These are phyloP conservation scores for Irineochytrium annulatum DNA, from an alignment of 192 early-diverging fungal species.

Conservation along the genomic window DNA sequence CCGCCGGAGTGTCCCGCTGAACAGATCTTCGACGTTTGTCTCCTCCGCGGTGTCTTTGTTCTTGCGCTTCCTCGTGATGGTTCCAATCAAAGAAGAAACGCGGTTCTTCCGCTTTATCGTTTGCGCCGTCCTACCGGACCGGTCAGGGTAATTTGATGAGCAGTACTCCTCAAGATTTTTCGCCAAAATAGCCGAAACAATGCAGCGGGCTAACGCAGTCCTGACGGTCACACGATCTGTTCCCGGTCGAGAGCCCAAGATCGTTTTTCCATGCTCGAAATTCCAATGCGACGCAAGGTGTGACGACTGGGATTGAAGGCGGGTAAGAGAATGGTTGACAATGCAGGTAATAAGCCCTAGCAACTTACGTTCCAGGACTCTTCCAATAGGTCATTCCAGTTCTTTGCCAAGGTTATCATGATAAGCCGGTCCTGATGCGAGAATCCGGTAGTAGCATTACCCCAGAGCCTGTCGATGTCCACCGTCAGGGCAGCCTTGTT, in stretches of 20 bases:
- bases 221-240: not conserved
- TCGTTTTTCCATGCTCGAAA: no score
- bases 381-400: conserved; percentile 14
- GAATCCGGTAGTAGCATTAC: not conserved
- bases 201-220: not conserved
- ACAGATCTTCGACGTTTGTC: not conserved
- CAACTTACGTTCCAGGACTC: conserved; percentile 10
- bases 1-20: not conserved
- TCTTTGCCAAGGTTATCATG: conserved; percentile 15
- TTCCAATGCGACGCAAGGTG: no score
- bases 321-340: no score
- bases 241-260: not conserved
- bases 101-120: not conserved
- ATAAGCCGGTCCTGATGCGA: conserved; percentile 7
- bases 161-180: conserved; percentile 2
- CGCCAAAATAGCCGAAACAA: not conserved
- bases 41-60: not conserved
- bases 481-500: conserved; percentile 13
- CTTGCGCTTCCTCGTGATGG: not conserved
- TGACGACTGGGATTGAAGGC: no score
- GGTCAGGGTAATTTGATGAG: no score
- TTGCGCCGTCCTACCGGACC: no score
- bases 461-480: conserved; percentile 20
- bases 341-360: no score
- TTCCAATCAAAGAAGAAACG: not conserved